Conservation (phyloP, 2,329 filamentous ascomycete species). For the Penicillium sp. region DNA sequence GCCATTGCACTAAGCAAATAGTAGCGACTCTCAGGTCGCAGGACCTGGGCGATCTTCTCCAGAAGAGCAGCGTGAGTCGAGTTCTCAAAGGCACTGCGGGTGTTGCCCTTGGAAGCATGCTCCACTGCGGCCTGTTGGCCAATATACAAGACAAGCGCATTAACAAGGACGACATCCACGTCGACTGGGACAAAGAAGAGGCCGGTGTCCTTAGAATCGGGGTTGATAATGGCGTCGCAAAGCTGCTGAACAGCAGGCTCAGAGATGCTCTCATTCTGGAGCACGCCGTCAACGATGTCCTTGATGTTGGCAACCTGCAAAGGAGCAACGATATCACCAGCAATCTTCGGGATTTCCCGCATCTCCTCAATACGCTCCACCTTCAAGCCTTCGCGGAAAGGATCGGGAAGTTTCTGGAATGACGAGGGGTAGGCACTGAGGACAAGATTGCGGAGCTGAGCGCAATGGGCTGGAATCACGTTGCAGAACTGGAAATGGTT, state of each 20-base stretch:
- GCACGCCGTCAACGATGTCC: conserved; percentile 51
- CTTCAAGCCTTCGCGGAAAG: conserved; percentile 69
- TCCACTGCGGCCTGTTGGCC: conserved; percentile 68
- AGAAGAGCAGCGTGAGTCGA: conserved; percentile 70
- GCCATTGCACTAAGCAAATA: conserved; percentile 79
- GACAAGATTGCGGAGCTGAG: conserved; percentile 84
- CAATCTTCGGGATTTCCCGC: conserved; percentile 63
- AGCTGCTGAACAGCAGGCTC: conserved; percentile 71
- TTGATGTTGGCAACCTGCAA: conserved; percentile 53
- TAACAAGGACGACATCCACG: conserved; percentile 69
- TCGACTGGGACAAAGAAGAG: conserved; percentile 66
- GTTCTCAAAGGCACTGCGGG: conserved; percentile 60
- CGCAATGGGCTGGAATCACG: conserved; percentile 76
- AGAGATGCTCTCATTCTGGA: conserved; percentile 61
- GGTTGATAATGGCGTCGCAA: conserved; percentile 66
- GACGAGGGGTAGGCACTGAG: conserved; percentile 73
- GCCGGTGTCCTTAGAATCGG: conserved; percentile 57
- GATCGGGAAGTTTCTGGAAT: conserved; percentile 70
- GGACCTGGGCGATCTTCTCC: conserved; percentile 71
- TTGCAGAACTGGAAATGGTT: conserved; percentile 81
- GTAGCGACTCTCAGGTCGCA: conserved; percentile 76
- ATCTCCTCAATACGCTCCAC: conserved; percentile 74
- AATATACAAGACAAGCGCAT: conserved; percentile 80
- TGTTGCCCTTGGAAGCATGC: conserved; percentile 56
- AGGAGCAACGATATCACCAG: conserved; percentile 58